Conservation (phyloP, 2,329 filamentous ascomycete genomes). For the Madurella fahalii region DNA sequence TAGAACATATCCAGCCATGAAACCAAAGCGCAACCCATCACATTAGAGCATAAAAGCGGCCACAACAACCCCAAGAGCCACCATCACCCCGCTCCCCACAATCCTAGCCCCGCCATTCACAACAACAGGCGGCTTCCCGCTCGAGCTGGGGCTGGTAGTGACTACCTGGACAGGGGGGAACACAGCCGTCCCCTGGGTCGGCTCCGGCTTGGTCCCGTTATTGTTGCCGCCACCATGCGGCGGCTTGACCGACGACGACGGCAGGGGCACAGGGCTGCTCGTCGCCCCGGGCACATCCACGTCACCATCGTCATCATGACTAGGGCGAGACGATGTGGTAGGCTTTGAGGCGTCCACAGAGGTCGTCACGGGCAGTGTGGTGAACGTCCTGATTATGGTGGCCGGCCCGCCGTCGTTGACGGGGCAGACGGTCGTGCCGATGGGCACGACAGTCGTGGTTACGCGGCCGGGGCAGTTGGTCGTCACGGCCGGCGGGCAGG, state of each 20-base stretch:
- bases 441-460: slow-evolving; percentile 14
- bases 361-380: not conserved
- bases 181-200: not conserved
- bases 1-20: not conserved
- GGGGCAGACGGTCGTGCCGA: slow-evolving; percentile 21
- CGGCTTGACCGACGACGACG: not conserved
- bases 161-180: slow-evolving; percentile 12
- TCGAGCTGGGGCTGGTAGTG: not conserved
- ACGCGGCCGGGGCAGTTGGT: slow-evolving; percentile 20
- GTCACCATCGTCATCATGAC: not conserved
- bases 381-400: not conserved
- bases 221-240: not conserved
- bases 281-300: not conserved
- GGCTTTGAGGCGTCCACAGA: not conserved
- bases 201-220: not conserved
- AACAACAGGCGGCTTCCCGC: slow-evolving; percentile 1
- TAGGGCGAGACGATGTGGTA: not conserved
- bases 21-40: not conserved
- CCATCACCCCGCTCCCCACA: slow-evolving; percentile 1
- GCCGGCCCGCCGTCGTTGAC: not conserved
- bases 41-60: slow-evolving; percentile 13
- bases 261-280: not conserved
- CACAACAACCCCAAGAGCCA: slow-evolving; percentile 3
- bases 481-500: slow-evolving; percentile 26
- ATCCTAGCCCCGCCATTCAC: slow-evolving; percentile 12